Conservation (phyloP, 495 filamentous ascomycete genomes). For the Neurospora sp. region DNA sequence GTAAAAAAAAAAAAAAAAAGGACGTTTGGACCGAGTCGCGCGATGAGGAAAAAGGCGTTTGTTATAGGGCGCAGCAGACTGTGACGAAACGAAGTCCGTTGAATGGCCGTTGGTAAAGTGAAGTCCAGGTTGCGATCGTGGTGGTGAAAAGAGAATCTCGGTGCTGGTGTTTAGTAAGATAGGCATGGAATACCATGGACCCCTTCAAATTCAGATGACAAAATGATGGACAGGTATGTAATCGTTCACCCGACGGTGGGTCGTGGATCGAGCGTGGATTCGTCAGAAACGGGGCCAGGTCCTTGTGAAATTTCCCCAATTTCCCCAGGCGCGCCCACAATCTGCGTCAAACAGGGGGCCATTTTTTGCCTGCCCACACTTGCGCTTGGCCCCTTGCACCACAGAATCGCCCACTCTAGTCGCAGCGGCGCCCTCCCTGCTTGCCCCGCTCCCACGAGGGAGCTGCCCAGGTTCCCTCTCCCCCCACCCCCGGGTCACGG, state of each 20-base stretch:
- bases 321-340: background rate
- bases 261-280: background rate
- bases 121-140: background rate
- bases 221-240: background rate
- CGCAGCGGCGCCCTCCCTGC: background rate
- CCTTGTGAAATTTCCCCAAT: background rate
- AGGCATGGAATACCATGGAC: background rate
- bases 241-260: background rate
- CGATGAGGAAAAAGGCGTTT: background rate
- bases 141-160: background rate
- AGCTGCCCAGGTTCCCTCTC: background rate
- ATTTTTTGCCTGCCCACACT: background rate
- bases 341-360: background rate
- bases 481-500: background rate
- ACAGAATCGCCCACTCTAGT: background rate
- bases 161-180: background rate
- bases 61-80: background rate
- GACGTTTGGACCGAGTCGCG: background rate
- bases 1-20: conserved; percentile 12
- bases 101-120: background rate
- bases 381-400: background rate
- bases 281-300: background rate
- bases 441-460: background rate
- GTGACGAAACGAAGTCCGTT: background rate
- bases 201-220: background rate